Evolutionary conservation across 306 rosid species (phyloP).

Genomic region (Corylus avellana): DNA sequence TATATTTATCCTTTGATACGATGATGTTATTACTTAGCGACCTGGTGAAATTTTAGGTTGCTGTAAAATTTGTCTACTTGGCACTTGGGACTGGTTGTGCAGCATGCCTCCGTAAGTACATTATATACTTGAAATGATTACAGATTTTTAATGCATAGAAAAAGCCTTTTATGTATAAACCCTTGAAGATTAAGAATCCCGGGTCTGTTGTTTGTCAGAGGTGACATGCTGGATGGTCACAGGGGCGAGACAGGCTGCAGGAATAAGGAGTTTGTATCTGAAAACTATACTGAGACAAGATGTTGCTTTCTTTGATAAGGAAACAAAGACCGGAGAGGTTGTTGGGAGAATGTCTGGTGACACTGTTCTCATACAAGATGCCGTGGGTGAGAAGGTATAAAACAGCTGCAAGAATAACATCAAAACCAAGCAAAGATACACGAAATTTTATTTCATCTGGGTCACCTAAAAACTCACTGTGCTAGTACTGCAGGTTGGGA

Average conservation of each 20-base stretch:
- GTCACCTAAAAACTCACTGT: neutral
- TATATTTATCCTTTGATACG: neutral
- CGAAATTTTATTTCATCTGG: neutral
- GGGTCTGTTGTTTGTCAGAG: slow-evolving; percentile 20
- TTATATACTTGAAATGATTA: neutral
- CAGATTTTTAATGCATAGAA: neutral
- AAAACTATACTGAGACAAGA: slow-evolving; percentile 33
- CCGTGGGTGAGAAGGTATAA: slow-evolving; percentile 37
- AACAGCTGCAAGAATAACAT: neutral
- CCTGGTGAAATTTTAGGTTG: slow-evolving; percentile 28
- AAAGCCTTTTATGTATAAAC: neutral
- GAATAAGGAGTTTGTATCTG: slow-evolving; percentile 30
- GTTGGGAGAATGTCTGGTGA: slow-evolving; percentile 36
- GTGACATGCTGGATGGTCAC: slow-evolving; percentile 38
- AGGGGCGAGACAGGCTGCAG: slow-evolving; percentile 34
- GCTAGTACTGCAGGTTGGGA: slow-evolving; percentile 28
- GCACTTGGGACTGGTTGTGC: slow-evolving; percentile 33
- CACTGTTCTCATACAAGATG: slow-evolving; percentile 35
- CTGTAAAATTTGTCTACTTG: slow-evolving; percentile 46
- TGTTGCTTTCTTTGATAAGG: slow-evolving; percentile 31
- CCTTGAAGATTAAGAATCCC: neutral
- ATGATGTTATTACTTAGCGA: neutral
- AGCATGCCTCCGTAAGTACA: slow-evolving; percentile 43
- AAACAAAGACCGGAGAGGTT: slow-evolving; percentile 32
- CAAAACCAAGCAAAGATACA: neutral